These are phyloP conservation scores for Paspalum vaginatum DNA, from an alignment of 176 grass and related monocot species.

Conservation along the genomic window DNA sequence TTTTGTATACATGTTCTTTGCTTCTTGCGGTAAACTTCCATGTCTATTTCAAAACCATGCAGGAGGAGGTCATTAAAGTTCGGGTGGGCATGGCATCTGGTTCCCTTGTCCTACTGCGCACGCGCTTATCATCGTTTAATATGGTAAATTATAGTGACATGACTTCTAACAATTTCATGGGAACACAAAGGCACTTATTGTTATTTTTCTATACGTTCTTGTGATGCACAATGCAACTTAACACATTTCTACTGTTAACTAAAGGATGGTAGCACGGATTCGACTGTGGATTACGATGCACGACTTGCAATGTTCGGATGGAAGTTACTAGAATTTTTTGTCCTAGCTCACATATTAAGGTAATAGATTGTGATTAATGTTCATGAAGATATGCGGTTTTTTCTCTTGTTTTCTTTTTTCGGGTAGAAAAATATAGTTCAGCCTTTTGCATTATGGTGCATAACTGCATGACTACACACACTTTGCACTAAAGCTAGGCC, in stretches of 20 bases:
- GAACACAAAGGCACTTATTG: background rate
- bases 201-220: background rate
- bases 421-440: background rate
- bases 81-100: no score
- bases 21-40: no score
- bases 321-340: slow-evolving; percentile 85
- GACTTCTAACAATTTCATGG: background rate
- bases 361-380: slow-evolving; percentile 21
- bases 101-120: no score
- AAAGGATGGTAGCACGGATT: slow-evolving; percentile 67
- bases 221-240: background rate
- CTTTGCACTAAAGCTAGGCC: no score
- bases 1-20: background rate
- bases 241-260: slow-evolving; percentile 14
- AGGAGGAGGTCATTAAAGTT: no score
- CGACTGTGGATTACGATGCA: slow-evolving; percentile 68
- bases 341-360: slow-evolving; percentile 81
- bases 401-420: background rate
- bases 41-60: no score
- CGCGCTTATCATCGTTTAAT: background rate
- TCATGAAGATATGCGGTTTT: background rate
- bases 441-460: no score
- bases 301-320: slow-evolving; percentile 75
- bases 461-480: no score
- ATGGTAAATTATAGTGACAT: background rate